A percentile compares a stretch with the other conserved stretches of the same genome.
These are phyloP conservation scores for Heimioporus sp. DNA, from an alignment of 768 basidiomycete genomes.

Conservation along the genomic window DNA sequence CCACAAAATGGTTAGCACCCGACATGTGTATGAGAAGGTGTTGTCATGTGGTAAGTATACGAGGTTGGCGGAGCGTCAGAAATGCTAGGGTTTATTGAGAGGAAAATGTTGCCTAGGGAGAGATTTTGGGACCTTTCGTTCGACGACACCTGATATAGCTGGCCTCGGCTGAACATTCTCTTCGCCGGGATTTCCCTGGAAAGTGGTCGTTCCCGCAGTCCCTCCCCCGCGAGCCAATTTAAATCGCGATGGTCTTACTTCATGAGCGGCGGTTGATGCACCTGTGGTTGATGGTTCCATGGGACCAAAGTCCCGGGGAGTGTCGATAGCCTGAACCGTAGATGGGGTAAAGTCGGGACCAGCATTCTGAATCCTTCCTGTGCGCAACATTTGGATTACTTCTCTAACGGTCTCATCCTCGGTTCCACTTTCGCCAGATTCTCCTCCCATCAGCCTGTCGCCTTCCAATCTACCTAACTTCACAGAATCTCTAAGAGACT, in stretches of 20 bases:
- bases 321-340: not conserved
- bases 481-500: constrained; percentile 50
- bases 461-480: constrained; percentile 57
- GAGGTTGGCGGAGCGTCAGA: not conserved
- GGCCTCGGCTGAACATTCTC: constrained; percentile 37
- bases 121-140: constrained; percentile 17
- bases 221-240: constrained; percentile 23
- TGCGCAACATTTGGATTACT: constrained; percentile 48
- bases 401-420: constrained; percentile 52
- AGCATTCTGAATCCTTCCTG: constrained; percentile 51
- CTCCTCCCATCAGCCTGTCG: constrained; percentile 48
- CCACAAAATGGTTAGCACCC: constrained; percentile 26
- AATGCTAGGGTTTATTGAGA: constrained; percentile 15
- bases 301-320: not conserved
- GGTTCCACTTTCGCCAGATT: constrained; percentile 50
- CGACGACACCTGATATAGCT: constrained; percentile 21
- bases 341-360: constrained; percentile 41
- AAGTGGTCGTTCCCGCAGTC: constrained; percentile 7
- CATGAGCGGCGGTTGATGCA: constrained; percentile 7
- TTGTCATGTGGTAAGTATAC: constrained; percentile 5
- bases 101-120: constrained; percentile 12
- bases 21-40: constrained; percentile 14
- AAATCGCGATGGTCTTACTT: constrained; percentile 49
- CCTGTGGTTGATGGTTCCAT: not conserved
- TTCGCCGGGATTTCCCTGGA: constrained; percentile 22